A percentile compares a stretch with the other conserved stretches of the same genome.
phyloP scores from a whole-genome alignment of 2,329 filamentous ascomycete genomes.

The Hypoxylon sp. region DNA sequence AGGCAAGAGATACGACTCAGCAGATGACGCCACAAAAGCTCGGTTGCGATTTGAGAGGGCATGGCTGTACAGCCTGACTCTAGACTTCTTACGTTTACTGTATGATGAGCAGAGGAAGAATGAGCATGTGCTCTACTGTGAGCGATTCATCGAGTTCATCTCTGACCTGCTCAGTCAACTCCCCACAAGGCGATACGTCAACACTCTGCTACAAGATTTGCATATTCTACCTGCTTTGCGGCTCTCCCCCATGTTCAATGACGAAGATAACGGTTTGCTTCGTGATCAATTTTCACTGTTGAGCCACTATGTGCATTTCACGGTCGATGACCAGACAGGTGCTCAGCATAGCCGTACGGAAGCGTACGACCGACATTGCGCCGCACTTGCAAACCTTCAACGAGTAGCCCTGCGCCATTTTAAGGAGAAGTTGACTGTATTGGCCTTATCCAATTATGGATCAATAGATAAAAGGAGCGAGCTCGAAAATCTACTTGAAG shows the following conservation, averaged over 20 bases:
- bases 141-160: constrained; percentile 91
- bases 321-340: constrained; percentile 90
- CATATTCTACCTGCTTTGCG: constrained; percentile 81
- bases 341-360: constrained; percentile 75
- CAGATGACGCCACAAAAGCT: constrained; percentile 80
- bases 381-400: constrained; percentile 80
- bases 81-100: constrained; percentile 82
- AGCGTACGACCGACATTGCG: constrained; percentile 82
- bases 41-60: constrained; percentile 88
- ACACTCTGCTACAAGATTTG: constrained; percentile 84
- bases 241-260: constrained; percentile 79
- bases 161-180: constrained; percentile 92
- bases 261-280: constrained; percentile 77
- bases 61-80: constrained; percentile 87
- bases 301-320: constrained; percentile 85
- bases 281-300: constrained; percentile 84
- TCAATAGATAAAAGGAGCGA: constrained; percentile 84
- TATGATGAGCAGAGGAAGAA: constrained; percentile 63
- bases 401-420: constrained; percentile 81
- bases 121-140: constrained; percentile 82
- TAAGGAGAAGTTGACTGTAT: constrained; percentile 87
- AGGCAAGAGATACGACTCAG: constrained; percentile 84
- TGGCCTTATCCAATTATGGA: constrained; percentile 91
- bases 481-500: constrained; percentile 76
- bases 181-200: constrained; percentile 92